These are phyloP conservation scores for Cladosporium halotolerans DNA, from an alignment of 2,329 filamentous ascomycete species.

Conservation along the genomic window DNA sequence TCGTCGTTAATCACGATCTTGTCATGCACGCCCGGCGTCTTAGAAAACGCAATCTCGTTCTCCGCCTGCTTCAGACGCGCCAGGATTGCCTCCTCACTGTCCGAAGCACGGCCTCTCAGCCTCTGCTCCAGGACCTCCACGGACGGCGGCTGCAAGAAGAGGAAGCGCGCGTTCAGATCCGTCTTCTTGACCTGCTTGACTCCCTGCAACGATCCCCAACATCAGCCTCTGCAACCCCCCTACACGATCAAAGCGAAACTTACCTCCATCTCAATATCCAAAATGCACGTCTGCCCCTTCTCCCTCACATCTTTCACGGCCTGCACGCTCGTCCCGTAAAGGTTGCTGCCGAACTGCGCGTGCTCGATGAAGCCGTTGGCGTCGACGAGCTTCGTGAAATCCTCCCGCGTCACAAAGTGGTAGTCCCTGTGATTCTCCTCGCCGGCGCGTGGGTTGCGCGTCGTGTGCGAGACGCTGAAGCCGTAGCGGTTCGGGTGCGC, in stretches of 20 bases:
- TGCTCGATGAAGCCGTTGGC: constrained; percentile 75
- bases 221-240: background rate
- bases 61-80: constrained; percentile 66
- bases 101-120: constrained; percentile 69
- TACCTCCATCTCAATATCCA: constrained; percentile 97
- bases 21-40: constrained; percentile 61
- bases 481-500: constrained; percentile 61
- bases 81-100: constrained; percentile 64
- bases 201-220: constrained; percentile 44
- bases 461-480: constrained; percentile 62
- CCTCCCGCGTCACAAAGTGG: constrained; percentile 63
- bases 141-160: constrained; percentile 79
- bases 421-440: constrained; percentile 76
- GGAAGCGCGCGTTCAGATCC: constrained; percentile 66
- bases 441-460: constrained; percentile 65
- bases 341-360: constrained; percentile 77
- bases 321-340: constrained; percentile 76
- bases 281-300: constrained; percentile 66
- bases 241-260: constrained; percentile 15
- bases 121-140: constrained; percentile 67
- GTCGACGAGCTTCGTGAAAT: constrained; percentile 63
- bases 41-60: constrained; percentile 67
- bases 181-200: constrained; percentile 87
- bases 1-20: constrained; percentile 62
- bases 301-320: constrained; percentile 70